These are phyloP conservation scores for Rhodotorula sp. DNA, from an alignment of 1,284 basidiomycete genomes.

Conservation along the genomic window DNA sequence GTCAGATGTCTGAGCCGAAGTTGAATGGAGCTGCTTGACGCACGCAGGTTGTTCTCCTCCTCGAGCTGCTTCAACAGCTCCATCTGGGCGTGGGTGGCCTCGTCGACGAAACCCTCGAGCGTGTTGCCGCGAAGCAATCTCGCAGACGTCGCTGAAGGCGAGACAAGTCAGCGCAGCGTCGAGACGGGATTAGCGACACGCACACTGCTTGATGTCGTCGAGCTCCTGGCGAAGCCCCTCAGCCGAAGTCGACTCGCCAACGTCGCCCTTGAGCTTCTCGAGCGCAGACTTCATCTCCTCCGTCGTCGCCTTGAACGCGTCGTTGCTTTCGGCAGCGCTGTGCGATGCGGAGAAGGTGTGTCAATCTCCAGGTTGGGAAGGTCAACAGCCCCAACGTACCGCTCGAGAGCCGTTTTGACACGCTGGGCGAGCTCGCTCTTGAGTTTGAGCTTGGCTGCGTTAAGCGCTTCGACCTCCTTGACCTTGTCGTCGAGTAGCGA, in stretches of 20 bases:
- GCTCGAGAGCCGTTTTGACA: background rate
- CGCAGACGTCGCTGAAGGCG: too few species aligned
- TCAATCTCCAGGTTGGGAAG: constrained; percentile 4
- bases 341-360: too few species aligned
- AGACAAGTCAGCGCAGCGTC: background rate
- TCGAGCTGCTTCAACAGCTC: background rate
- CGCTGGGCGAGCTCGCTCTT: background rate
- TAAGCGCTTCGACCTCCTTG: background rate
- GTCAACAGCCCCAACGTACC: background rate
- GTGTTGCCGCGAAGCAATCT: too few species aligned
- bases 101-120: too few species aligned
- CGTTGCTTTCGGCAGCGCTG: background rate
- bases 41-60: constrained; percentile 4
- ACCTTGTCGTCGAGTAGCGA: background rate
- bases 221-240: background rate
- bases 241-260: background rate
- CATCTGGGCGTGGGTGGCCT: too few species aligned
- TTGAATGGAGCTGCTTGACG: background rate
- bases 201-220: background rate
- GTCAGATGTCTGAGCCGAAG: too few species aligned
- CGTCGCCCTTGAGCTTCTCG: background rate
- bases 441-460: background rate
- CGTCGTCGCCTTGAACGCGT: background rate
- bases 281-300: background rate
- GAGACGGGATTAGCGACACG: background rate